Evolutionary conservation across 495 filamentous ascomycete species (phyloP).

Genomic region (Podospora anserina): DNA sequence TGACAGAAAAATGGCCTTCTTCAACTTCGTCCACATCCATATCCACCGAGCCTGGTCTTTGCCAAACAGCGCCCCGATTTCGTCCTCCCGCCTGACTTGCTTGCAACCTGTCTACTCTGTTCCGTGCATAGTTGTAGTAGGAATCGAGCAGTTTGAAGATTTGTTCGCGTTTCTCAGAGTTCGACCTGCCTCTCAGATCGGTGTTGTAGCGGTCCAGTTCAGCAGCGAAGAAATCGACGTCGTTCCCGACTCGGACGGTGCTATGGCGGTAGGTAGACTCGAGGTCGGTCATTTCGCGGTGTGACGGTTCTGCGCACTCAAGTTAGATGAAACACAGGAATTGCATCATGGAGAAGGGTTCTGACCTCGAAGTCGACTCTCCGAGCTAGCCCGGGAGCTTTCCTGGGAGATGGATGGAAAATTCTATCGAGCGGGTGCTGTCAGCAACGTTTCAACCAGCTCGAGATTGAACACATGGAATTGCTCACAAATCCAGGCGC

Average conservation of each 20-base stretch:
- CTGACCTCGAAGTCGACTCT: constrained; percentile 23
- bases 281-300: constrained; percentile 30
- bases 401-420: constrained; percentile 20
- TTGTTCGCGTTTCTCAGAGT: constrained; percentile 41
- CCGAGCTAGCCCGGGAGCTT: constrained; percentile 21
- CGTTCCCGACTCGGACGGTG: constrained; percentile 35
- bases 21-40: constrained; percentile 56
- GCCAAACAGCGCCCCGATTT: constrained; percentile 60
- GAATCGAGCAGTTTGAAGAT: constrained; percentile 45
- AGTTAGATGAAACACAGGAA: constrained; percentile 14
- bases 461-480: not conserved
- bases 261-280: constrained; percentile 29
- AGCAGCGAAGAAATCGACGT: constrained; percentile 46
- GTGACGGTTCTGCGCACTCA: constrained; percentile 6
- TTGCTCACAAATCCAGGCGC: constrained; percentile 33
- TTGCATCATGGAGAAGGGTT: not conserved
- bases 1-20: constrained; percentile 34
- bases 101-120: constrained; percentile 37
- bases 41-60: constrained; percentile 58
- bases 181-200: constrained; percentile 23
- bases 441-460: not conserved
- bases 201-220: constrained; percentile 43
- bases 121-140: constrained; percentile 42
- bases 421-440: constrained; percentile 20
- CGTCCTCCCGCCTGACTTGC: constrained; percentile 35